Base-by-base conservation (phyloP, 768 basidiomycete genomes). In the Psilocybe tampanensis region DNA sequence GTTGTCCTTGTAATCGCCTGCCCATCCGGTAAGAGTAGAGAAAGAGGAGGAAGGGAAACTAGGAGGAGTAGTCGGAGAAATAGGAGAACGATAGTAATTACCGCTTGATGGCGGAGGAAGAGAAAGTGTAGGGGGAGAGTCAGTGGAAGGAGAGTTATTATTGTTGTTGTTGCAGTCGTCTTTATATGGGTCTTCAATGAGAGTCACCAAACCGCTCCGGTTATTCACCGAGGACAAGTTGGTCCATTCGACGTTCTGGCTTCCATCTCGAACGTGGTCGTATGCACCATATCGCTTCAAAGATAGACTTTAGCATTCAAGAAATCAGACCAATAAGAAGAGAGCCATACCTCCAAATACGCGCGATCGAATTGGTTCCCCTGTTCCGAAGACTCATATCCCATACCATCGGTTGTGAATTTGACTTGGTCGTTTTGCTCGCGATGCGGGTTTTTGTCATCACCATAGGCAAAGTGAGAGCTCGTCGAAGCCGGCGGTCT, bases 11-110 rank as follows among this genome's bases (percentile, higher is more conserved):
- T 65, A 68, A 33, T 69, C 73, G 29, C 75, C 75, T 44, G 70
- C 73, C 75, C 75, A 76, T 17, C 74, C 75, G 11, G 68, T 69
- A 22, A 76, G 65, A 23, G 74, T 71, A 42, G 75, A 76, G 59
- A 72, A 76, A 9, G 65, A 67, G 54, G 60, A 68, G 1, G 55
- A 64, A 24, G 63, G 52, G 59, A 60, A 43, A 33, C 33, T 52
- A 39, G 60, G 52, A 49, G 52, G 48, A n/a, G 55, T 29, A 58
- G 24, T 54, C 32, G 52, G 50, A 19, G 58, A 24, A 23, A 55
- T 52, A 53, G 55, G 55, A 52, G 48, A 52, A 47, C 57, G 65
- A 56, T 62, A 65, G 47, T 61, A 64, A 54, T 49, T 45, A 39
- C 56, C 54, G 41, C 48, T 61, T 6, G 65, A 60, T 8, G 63